These are phyloP conservation scores for Leptomonas seymouri DNA, from an alignment of 208 protist genomes.

Conservation along the genomic window DNA sequence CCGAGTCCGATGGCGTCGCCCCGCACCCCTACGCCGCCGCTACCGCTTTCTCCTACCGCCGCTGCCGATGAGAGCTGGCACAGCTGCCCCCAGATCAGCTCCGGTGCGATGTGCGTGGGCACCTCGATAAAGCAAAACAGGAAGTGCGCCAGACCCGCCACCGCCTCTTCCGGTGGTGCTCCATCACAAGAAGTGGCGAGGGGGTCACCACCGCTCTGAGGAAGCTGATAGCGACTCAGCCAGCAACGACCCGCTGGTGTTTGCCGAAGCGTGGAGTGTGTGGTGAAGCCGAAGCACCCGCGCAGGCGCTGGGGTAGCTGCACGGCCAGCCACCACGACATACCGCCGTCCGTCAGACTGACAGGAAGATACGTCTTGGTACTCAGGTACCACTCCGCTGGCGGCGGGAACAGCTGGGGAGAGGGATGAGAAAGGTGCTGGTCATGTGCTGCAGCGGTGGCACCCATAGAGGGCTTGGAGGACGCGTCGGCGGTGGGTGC, in stretches of 20 bases:
- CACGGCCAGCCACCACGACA: slow-evolving; percentile 41
- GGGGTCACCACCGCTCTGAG: background rate
- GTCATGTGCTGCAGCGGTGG: background rate
- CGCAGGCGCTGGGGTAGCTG: slow-evolving; percentile 36
- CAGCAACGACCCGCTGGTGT: slow-evolving; percentile 26
- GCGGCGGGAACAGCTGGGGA: background rate
- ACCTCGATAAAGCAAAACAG: slow-evolving; percentile 27
- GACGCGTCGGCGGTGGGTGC: no score
- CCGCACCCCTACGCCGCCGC: background rate
- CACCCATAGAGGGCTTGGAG: no score
- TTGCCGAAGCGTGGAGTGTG: slow-evolving; percentile 21
- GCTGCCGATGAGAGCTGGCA: slow-evolving; percentile 16
- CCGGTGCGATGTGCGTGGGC: slow-evolving; percentile 27
- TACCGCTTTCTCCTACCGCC: background rate
- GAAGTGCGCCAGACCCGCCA: slow-evolving; percentile 21
- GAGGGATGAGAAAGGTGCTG: background rate
- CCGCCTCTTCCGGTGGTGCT: slow-evolving; percentile 1
- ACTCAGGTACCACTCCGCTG: slow-evolving; percentile 19
- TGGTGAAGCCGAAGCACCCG: slow-evolving; percentile 35
- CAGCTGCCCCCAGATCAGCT: slow-evolving; percentile 33
- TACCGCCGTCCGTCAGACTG: slow-evolving; percentile 34
- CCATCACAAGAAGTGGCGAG: background rate
- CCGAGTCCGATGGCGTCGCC: background rate
- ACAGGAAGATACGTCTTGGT: slow-evolving; percentile 29
- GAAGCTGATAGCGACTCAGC: slow-evolving; percentile 12